These are phyloP conservation scores for Lactarius sp. DNA, from an alignment of 768 basidiomycete species.

Conservation along the genomic window DNA sequence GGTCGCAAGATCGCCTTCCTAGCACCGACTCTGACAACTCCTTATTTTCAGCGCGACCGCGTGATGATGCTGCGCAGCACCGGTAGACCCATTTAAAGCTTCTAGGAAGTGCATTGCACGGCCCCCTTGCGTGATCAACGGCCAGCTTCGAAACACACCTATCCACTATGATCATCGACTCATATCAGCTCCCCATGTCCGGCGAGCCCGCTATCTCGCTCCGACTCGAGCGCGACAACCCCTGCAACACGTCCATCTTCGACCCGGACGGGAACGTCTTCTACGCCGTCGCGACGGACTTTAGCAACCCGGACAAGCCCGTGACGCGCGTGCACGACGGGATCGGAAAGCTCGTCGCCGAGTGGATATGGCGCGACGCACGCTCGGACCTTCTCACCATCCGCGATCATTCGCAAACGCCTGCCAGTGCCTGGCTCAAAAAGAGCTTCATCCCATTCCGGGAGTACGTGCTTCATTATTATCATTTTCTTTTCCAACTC, in stretches of 20 bases:
- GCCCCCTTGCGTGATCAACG: too few species aligned
- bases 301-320: slow-evolving; percentile 11
- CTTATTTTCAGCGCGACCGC: not conserved
- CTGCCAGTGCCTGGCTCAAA: slow-evolving; percentile 24
- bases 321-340: slow-evolving; percentile 18
- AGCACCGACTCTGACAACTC: not conserved
- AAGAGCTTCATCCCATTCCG: slow-evolving; percentile 24
- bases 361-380: slow-evolving; percentile 25
- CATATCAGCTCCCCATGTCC: not conserved
- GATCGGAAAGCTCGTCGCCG: slow-evolving; percentile 19
- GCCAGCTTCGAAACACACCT: not conserved
- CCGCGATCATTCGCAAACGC: slow-evolving; percentile 1
- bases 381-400: slow-evolving; percentile 26
- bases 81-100: not conserved
- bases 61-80: not conserved
- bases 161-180: slow-evolving; percentile 4
- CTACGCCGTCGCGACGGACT: slow-evolving; percentile 24
- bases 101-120: not conserved
- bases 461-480: not conserved
- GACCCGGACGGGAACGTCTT: slow-evolving; percentile 7
- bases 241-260: slow-evolving; percentile 24
- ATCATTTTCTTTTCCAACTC: not conserved
- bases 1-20: not conserved
- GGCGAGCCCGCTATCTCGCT: slow-evolving; percentile 3
- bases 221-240: slow-evolving; percentile 21